Base-by-base conservation (phyloP, 441 rosid species). In the Erysimum pusillum region DNA sequence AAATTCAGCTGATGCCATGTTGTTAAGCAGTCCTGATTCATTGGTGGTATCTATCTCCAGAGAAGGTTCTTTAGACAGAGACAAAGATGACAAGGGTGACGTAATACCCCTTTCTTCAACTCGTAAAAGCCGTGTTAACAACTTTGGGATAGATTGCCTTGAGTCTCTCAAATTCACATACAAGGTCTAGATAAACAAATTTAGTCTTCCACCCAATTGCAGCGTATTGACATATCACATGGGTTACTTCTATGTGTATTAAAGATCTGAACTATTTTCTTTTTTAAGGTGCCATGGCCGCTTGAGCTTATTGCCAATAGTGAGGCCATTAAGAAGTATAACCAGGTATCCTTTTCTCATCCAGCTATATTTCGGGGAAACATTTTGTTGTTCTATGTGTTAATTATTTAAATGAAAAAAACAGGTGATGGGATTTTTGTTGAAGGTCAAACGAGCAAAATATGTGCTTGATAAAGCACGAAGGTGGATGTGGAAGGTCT, bases 401-500 rank as follows among this genome's bases (percentile, higher is more conserved):
- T 69, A 82, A 75, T 14, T 12, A 8, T 70, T 70, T 71, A 71
- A 28, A 64, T 81, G 67, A 67, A 65, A 84, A 67, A 65, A 84
- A 67, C 82, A 91, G 98, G 98, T 96, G 80, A 90, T 93, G 97
- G 85, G 89, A 67, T 93, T 95, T 83, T 79, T 93, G 80, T 79
- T 95, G 87, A 95, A 95, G 84, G 99, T 92, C 79, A 95, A 95
- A 84, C 93, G 91, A 67, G 99, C 98, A 62, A 95, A 93, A 83
- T 95, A 80, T 85, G 98, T 80, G 51, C 97, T 95, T 48, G 98
- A 90, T 84, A 91, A 95, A 85, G 96, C 95, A 76, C 90, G 97
- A 73, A 88, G 89, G 76, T 91, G 94, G 97, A 93, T 95, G 93
- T 93, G 99, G 98, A 95, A 95, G 99, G 99, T 95, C 74, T 14